Percentiles rank a stretch among this genome's conserved stretches.
Evolutionary conservation across 768 basidiomycete genomes (phyloP).

Genomic region (Rhodocollybia butyracea): DNA sequence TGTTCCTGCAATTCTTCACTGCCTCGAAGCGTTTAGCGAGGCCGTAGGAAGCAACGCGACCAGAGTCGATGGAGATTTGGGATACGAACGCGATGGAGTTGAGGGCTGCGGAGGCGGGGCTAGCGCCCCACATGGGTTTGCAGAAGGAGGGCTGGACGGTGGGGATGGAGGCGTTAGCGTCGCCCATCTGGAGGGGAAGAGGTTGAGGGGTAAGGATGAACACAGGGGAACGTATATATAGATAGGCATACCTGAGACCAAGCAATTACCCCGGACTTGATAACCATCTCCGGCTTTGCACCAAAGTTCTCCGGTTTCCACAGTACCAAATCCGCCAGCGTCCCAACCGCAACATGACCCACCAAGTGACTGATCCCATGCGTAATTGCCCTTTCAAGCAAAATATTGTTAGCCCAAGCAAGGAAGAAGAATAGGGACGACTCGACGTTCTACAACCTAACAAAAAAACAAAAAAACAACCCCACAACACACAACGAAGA

Average conservation of each 20-base stretch:
- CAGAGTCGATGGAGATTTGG: constrained; percentile 56
- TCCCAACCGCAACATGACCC: constrained; percentile 79
- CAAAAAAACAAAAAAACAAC: constrained; percentile 1
- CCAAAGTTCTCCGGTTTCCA: constrained; percentile 97
- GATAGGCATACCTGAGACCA: constrained; percentile 69
- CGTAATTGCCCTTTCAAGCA: constrained; percentile 71
- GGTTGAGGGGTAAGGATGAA: neutral
- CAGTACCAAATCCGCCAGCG: constrained; percentile 89
- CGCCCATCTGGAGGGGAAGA: constrained; percentile 70
- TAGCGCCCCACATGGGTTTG: constrained; percentile 92
- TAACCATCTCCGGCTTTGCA: constrained; percentile 86
- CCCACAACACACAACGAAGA: no score
- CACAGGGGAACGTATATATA: neutral
- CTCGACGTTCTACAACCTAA: no score
- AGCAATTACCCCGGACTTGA: constrained; percentile 92
- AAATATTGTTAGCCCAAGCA: no score
- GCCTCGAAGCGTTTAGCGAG: constrained; percentile 72
- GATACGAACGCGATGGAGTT: constrained; percentile 90
- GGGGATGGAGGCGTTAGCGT: constrained; percentile 95
- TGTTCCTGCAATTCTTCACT: constrained; percentile 69
- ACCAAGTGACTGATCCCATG: constrained; percentile 89
- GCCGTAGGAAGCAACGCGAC: constrained; percentile 60
- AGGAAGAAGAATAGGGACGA: no score
- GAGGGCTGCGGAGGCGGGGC: constrained; percentile 72
- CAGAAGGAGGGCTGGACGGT: constrained; percentile 87